Evolutionary conservation across 1,284 basidiomycete species (phyloP).

Genomic region (Irpex sp.): DNA sequence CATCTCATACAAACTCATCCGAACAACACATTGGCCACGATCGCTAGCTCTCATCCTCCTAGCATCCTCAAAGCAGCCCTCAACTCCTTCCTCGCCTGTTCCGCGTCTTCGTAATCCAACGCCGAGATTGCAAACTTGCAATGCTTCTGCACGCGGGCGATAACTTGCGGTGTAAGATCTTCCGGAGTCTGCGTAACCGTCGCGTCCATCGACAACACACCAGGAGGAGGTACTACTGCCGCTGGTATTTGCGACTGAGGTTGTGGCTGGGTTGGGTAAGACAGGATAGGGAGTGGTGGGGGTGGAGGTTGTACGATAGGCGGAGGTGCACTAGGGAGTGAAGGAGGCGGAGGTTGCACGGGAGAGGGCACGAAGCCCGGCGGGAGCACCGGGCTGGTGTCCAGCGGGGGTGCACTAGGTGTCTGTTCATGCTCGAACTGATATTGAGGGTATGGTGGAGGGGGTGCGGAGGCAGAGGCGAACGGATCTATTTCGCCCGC

Average conservation of each 20-base stretch:
- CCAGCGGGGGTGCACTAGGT: conserved; percentile 1
- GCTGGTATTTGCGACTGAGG: conserved; percentile 6
- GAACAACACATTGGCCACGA: neutral
- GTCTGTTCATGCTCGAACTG: neutral
- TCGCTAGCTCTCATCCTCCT: conserved; percentile 35
- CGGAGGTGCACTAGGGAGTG: conserved; percentile 7
- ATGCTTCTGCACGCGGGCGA: conserved; percentile 83
- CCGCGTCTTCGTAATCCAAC: conserved; percentile 88
- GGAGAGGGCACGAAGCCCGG: conserved; percentile 14
- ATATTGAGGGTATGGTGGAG: neutral
- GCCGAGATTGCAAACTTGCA: conserved; percentile 89
- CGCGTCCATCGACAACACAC: conserved; percentile 6
- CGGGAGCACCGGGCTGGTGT: neutral
- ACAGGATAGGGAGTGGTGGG: conserved; percentile 3
- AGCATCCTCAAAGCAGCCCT: conserved; percentile 69
- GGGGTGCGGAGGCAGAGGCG: neutral
- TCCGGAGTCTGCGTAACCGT: conserved; percentile 31
- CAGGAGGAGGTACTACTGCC: conserved; percentile 16
- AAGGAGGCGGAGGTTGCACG: conserved; percentile 11
- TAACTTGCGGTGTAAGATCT: conserved; percentile 58
- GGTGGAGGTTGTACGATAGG: conserved; percentile 6
- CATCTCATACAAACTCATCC: neutral
- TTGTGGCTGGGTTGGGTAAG: conserved; percentile 4
- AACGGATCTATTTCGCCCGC: conserved; percentile 15
- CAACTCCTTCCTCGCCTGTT: conserved; percentile 80